Evolutionary conservation across 2,329 filamentous ascomycete species (phyloP).

Genomic region (Ophiostoma quercus): DNA sequence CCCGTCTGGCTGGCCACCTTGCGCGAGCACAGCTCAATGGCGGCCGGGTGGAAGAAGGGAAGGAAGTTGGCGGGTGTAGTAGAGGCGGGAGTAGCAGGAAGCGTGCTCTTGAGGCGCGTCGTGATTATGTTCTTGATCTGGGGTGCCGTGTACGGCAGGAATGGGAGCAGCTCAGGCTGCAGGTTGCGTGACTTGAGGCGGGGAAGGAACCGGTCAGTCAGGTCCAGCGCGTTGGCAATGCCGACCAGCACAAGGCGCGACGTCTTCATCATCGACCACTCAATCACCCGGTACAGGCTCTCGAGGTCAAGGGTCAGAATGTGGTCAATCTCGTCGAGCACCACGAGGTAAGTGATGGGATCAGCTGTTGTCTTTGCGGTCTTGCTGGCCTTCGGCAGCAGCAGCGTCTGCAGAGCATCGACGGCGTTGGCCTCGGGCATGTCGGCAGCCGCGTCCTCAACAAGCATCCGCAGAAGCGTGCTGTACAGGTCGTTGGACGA

Average conservation of each 20-base stretch:
- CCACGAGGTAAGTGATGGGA: slow-evolving; percentile 66
- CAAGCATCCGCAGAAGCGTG: slow-evolving; percentile 66
- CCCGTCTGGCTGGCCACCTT: slow-evolving; percentile 94
- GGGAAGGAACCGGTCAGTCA: slow-evolving; percentile 91
- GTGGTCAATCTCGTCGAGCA: slow-evolving; percentile 92
- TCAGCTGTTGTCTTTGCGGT: slow-evolving; percentile 27
- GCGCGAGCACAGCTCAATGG: slow-evolving; percentile 87
- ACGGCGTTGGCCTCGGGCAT: slow-evolving; percentile 62
- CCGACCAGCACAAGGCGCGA: slow-evolving; percentile 81
- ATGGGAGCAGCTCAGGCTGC: slow-evolving; percentile 82
- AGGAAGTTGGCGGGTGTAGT: slow-evolving; percentile 43
- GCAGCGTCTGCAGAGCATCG: slow-evolving; percentile 62
- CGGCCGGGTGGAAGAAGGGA: slow-evolving; percentile 88
- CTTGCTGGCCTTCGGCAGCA: slow-evolving; percentile 50
- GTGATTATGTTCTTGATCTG: slow-evolving; percentile 88
- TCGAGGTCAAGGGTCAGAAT: slow-evolving; percentile 84
- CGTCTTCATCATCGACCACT: slow-evolving; percentile 81
- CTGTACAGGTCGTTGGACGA: slow-evolving; percentile 79
- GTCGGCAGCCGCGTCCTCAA: slow-evolving; percentile 27
- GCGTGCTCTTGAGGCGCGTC: slow-evolving; percentile 68
- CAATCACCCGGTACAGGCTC: slow-evolving; percentile 88
- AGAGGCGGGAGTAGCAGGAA: not conserved
- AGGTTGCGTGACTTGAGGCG: slow-evolving; percentile 88
- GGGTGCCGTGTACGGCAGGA: slow-evolving; percentile 81
- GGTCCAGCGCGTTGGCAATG: slow-evolving; percentile 91